These are phyloP conservation scores for Moesziomyces parantarcticus DNA, from an alignment of 1,284 basidiomycete species.

Conservation along the genomic window DNA sequence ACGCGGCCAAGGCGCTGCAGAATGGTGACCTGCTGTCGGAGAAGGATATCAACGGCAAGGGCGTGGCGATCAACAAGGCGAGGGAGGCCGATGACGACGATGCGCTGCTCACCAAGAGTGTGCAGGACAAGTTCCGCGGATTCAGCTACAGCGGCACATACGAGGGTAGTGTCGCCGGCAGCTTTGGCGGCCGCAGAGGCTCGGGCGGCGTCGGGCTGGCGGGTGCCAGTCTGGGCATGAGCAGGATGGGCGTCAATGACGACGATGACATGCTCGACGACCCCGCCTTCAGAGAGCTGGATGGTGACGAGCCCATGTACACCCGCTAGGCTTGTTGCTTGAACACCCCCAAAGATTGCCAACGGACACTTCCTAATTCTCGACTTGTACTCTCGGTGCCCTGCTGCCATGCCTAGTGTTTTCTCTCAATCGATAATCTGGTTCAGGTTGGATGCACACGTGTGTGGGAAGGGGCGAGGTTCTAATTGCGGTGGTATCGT, in stretches of 20 bases:
- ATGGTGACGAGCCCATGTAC: constrained; percentile 37
- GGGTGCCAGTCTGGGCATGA: constrained; percentile 58
- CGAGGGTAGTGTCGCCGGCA: constrained; percentile 55
- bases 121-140: constrained; percentile 67
- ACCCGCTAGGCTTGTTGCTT: constrained; percentile 2
- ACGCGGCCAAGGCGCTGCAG: constrained; percentile 26
- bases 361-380: background rate
- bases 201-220: constrained; percentile 44
- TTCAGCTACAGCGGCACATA: constrained; percentile 66
- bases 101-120: constrained; percentile 54
- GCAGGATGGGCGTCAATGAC: constrained; percentile 55
- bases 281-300: constrained; percentile 13
- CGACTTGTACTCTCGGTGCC: background rate
- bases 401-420: background rate
- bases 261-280: constrained; percentile 40
- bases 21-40: constrained; percentile 34
- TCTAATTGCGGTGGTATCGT: background rate
- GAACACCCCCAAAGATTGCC: background rate
- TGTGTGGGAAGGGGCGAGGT: background rate
- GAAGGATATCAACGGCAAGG: constrained; percentile 30
- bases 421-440: background rate
- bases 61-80: constrained; percentile 42
- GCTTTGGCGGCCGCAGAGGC: constrained; percentile 55
- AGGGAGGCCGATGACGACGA: constrained; percentile 35
- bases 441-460: background rate